Conservation (phyloP, 176 grass and related monocot species). For the Rhynchospora breviuscula region DNA sequence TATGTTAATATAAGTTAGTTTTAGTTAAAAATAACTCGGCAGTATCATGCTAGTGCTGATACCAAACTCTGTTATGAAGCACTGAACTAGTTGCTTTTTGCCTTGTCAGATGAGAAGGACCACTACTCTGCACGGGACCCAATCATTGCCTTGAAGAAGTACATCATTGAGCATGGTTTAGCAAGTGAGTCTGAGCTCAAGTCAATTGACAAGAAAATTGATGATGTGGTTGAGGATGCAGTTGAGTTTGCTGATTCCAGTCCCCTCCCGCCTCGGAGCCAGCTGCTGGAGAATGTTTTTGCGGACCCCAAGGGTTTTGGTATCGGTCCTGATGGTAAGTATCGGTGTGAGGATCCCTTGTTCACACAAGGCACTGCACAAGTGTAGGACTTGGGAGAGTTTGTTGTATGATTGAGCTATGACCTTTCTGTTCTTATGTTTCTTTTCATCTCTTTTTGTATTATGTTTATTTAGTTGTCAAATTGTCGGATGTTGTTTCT, state of each 20-base stretch:
- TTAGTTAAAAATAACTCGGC: not conserved
- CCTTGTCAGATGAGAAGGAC: slow-evolving; percentile 74
- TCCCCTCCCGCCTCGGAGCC: slow-evolving; percentile 72
- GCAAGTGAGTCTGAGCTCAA: slow-evolving; percentile 72
- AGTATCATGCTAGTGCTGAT: not conserved
- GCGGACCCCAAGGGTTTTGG: slow-evolving; percentile 93
- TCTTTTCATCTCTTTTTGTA: not conserved
- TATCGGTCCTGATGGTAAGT: slow-evolving; percentile 81
- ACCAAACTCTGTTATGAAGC: not conserved
- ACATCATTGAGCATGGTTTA: slow-evolving; percentile 61
- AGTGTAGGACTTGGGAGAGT: slow-evolving; percentile 39
- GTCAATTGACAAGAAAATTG: slow-evolving; percentile 73
- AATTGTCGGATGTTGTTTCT: slow-evolving; percentile 33
- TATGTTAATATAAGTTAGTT: not conserved
- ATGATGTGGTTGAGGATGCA: slow-evolving; percentile 77
- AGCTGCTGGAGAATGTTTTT: slow-evolving; percentile 85
- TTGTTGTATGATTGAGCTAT: not conserved
- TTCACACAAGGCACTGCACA: slow-evolving; percentile 89
- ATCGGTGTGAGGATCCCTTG: slow-evolving; percentile 83
- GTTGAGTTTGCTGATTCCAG: slow-evolving; percentile 92
- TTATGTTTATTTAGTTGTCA: slow-evolving; percentile 10
- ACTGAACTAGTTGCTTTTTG: not conserved
- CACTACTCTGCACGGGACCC: slow-evolving; percentile 71
- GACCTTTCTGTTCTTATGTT: slow-evolving; percentile 1
- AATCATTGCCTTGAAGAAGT: slow-evolving; percentile 64